Evolutionary conservation across 768 basidiomycete genomes (phyloP), one percentile per base, ranked within the genome.

Genomic region (Leccinum boreale): DNA sequence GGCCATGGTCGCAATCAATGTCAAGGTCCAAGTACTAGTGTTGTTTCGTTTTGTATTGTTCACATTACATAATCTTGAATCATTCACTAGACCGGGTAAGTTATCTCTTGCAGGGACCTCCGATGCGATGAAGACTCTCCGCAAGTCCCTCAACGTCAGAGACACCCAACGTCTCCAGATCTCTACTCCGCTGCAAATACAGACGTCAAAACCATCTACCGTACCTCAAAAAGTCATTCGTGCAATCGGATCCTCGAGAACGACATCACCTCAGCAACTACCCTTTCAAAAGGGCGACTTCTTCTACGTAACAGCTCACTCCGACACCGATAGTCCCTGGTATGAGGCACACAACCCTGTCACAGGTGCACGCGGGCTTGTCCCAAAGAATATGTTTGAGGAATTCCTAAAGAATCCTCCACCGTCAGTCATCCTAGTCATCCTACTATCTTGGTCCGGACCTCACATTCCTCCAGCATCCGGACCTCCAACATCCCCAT

Each of bases 341-440:
- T 99, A 93, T 67, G 92, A 98, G 70, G 97, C 94, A 4, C 86
- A 95, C 70, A 98, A 99, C 70, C 97, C 96, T 12, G 81, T 94
- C 61, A 86, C 89, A 15, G 92, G 93, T 26, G 87, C 94, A 10
- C 83, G 96, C 59, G 97, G 97, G 9, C 81, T 95, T 45, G 97
- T 98, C 1, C 93, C 94, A 31, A 85, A 86, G 62, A 69, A 79
- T 55, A 80, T 89, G 77, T 98, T 98, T 62, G 96, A 99, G 69
- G 92, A 95, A 67, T 91, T 98, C 69, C 80, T 81, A 56, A 94
- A 94, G 75, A 84, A 77, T 49, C 75, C 81, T 45, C 67, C 80
- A n/a, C 73, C 78, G 90, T 64, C 17, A 50, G 55, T 66, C 14
- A n/a, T 17, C 23, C 17, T 17, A 50, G 55, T 66, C 26, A n/a